Evolutionary conservation across 768 basidiomycete species (phyloP), one percentile per base, ranked within the genome.

Genomic region (Pulveroboletus sp.): DNA sequence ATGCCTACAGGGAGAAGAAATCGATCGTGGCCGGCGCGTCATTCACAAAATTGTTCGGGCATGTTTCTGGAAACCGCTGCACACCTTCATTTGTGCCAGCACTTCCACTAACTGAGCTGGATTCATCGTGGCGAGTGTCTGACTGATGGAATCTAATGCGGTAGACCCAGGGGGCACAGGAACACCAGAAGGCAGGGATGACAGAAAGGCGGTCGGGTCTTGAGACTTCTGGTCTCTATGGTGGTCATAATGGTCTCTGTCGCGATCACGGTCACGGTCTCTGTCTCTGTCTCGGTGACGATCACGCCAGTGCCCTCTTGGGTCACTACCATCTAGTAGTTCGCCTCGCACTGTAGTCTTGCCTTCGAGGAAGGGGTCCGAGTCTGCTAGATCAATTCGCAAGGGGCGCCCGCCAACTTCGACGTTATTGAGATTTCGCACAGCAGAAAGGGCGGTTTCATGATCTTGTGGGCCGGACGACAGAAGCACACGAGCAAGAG

Each of bases 81-180:
- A 62, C 66, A 94, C 96, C 85, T 98, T 98, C 88, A 95, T 94
- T 68, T 96, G 92, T n/a, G 88, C 88, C 57, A 99, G 73, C 8
- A 97, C 87, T 69, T 99, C 95, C 71, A 94, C 82, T 55, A 95
- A 73, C 63, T 95, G 90, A 35, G 74, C 77, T 0, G 92, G 90
- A 47, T 82, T 80, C 76, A 95, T 89, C 27, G 75, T 82, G 37
- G 88, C 94, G 39, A 99, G 76, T 4, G 85, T 87, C 63, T 87
- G 81, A 64, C 82, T 91, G 65, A 98, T 97, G 48, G 78, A 76
- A 65, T 97, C 94, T 50, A 89, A 75, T 8, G 87, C 72, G 15
- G 79, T 83, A 36, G 79, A 73, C 17, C 92, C 92, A 11, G 77
- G 80, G 9, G 84, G 79, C 0, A 93, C 64, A 42, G 84, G 80